Conservation (phyloP, 768 basidiomycete genomes). For the Favolaschia claudopus region DNA sequence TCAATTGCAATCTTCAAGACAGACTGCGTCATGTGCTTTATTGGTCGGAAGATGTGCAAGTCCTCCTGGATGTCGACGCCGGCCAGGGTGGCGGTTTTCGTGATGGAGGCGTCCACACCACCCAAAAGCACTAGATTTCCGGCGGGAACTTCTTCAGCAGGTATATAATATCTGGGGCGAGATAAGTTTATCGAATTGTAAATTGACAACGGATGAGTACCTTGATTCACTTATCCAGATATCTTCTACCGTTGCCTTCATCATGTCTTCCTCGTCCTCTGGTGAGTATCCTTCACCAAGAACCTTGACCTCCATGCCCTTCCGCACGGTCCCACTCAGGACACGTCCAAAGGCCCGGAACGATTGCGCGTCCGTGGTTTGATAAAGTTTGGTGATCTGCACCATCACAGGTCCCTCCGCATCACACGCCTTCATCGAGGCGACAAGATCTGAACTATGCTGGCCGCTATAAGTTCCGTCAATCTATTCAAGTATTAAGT, state of each 20-base stretch:
- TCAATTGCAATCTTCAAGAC: slow-evolving; percentile 98
- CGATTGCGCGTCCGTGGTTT: slow-evolving; percentile 94
- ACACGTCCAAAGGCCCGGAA: slow-evolving; percentile 97
- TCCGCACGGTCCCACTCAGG: slow-evolving; percentile 87
- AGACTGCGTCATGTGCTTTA: slow-evolving; percentile 96
- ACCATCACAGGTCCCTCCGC: slow-evolving; percentile 90
- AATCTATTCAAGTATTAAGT: slow-evolving; percentile 51
- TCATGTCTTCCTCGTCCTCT: slow-evolving; percentile 99
- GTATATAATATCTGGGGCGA: slow-evolving; percentile 81
- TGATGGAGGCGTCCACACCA: slow-evolving; percentile 93
- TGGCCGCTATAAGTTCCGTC: slow-evolving; percentile 90
- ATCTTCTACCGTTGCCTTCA: slow-evolving; percentile 81
- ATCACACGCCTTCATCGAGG: slow-evolving; percentile 84
- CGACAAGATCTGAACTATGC: slow-evolving; percentile 78
- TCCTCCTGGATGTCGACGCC: slow-evolving; percentile 80
- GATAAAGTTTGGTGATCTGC: slow-evolving; percentile 93
- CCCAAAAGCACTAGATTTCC: slow-evolving; percentile 94
- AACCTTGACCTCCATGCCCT: slow-evolving; percentile 91
- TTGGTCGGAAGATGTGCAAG: slow-evolving; percentile 92
- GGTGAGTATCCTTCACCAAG: slow-evolving; percentile 97
- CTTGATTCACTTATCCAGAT: slow-evolving; percentile 92
- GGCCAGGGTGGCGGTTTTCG: slow-evolving; percentile 92
- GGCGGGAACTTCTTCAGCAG: slow-evolving; percentile 85
- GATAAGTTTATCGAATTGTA: slow-evolving; percentile 7
- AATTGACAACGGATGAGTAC: slow-evolving; percentile 49